Evolutionary conservation across 2,329 filamentous ascomycete genomes (phyloP).

Genomic region (Sclerotinia trifoliorum): DNA sequence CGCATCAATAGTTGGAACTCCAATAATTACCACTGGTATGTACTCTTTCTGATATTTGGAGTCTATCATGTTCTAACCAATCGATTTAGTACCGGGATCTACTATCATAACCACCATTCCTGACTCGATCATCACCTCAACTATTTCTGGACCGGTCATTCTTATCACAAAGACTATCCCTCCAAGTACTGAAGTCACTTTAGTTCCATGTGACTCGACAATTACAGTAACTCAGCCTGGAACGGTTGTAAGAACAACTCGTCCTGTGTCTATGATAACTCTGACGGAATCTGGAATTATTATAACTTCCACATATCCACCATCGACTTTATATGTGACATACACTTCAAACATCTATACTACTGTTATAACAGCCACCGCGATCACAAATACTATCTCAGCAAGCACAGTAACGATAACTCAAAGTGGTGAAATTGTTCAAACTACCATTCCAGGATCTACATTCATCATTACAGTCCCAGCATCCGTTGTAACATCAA

Average conservation of each 20-base stretch:
- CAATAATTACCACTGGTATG: slow-evolving; percentile 13
- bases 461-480: background rate
- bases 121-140: background rate
- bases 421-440: background rate
- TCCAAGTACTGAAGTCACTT: slow-evolving; percentile 3
- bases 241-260: background rate
- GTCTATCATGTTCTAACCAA: background rate
- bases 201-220: slow-evolving; percentile 14
- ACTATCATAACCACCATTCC: slow-evolving; percentile 4
- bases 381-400: slow-evolving; percentile 12
- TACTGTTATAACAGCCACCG: slow-evolving; percentile 4
- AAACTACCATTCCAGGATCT: slow-evolving; percentile 3
- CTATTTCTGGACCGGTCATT: background rate
- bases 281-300: slow-evolving; percentile 1
- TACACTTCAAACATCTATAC: slow-evolving; percentile 8
- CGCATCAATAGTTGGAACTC: background rate
- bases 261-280: slow-evolving; percentile 10
- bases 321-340: slow-evolving; percentile 1
- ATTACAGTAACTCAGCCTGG: slow-evolving; percentile 3
- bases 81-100: background rate
- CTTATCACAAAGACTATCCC: slow-evolving; percentile 13
- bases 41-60: background rate
- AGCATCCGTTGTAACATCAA: slow-evolving; percentile 3
- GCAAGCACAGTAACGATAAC: slow-evolving; percentile 2
- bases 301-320: background rate